phyloP scores from a whole-genome alignment of 768 basidiomycete species.

The Termitomyces sp. region DNA sequence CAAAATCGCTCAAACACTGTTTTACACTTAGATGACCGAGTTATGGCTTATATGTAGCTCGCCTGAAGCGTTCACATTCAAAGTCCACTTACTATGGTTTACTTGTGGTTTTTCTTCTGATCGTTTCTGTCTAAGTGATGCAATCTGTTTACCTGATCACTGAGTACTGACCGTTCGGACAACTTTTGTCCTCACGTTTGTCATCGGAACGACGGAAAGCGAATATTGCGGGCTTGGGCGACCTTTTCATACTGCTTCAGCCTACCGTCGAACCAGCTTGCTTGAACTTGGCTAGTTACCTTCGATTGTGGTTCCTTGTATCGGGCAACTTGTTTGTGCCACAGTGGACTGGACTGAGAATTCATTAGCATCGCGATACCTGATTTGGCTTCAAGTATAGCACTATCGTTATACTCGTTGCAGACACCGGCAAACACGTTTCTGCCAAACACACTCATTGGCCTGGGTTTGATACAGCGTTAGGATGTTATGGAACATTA shows the following conservation, averaged over 20 bases:
- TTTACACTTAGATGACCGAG: too few species aligned
- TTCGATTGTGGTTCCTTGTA: background rate
- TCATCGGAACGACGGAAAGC: too few species aligned
- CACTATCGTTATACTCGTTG: background rate
- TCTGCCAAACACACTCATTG: background rate
- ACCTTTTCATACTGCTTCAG: background rate
- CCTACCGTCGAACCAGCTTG: background rate
- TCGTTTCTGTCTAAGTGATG: background rate
- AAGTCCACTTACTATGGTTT: background rate
- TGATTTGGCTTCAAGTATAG: background rate
- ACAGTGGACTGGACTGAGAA: background rate
- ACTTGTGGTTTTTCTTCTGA: background rate
- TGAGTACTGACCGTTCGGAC: too few species aligned
- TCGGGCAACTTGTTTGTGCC: background rate
- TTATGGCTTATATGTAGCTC: background rate
- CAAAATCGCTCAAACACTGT: too few species aligned
- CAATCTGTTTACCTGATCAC: too few species aligned
- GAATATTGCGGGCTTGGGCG: background rate
- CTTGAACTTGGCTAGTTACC: background rate
- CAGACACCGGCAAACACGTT: background rate
- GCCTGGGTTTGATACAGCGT: background rate
- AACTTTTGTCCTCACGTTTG: too few species aligned
- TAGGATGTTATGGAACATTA: background rate
- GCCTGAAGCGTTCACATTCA: too few species aligned
- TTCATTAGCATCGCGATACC: background rate